Evolutionary conservation across 2,329 filamentous ascomycete genomes (phyloP), one percentile per base, ranked within the genome.

Genomic region (Pseudogymnoascus sp.): DNA sequence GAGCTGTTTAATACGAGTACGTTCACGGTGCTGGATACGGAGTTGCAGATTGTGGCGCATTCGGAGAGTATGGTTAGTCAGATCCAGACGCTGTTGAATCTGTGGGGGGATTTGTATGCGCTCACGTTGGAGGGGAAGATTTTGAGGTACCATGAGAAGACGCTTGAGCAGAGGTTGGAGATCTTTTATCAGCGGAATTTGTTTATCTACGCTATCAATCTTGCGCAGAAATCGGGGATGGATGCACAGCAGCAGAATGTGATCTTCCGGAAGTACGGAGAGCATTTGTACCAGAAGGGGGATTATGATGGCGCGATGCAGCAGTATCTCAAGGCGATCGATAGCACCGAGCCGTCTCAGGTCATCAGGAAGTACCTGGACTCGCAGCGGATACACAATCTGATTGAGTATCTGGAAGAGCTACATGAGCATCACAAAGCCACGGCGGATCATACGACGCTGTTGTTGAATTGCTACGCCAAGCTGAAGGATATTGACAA

Each of bases 251-350:
- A 97, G 74, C 91, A 96, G 70, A 97, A 95, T 70, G 80, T 90
- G 64, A 99, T 99, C 64, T 95, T 93, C 72, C 87, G 93, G 64
- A 92, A 88, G 73, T 97, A 96, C 74, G 94, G 93, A 11, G 94
- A 99, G 73, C 90, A 93, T 70, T 77, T 97, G 3, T 97, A 99
- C 71, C 91, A 95, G 67, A 96, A 96, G 71, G 91, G 90, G 4
- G 92, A 97, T 72, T 99, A 93, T 71, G 94, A 99, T 72, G 94
- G 90, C 5, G 92, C 95, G n/a, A 99, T 99, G 95, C 89, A 95
- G 70, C 94, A 97, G 74, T 99, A 99, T 72, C 86, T 99, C 66
- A 89, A 91, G 69, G 93, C 95, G 0, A 97, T 99, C 65, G 92
- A 97, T 72, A 94, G 91, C 64, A 97, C 93, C 0, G 93, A 97